These are phyloP conservation scores for Exidia glandulosa DNA, from an alignment of 768 basidiomycete species.

Conservation along the genomic window DNA sequence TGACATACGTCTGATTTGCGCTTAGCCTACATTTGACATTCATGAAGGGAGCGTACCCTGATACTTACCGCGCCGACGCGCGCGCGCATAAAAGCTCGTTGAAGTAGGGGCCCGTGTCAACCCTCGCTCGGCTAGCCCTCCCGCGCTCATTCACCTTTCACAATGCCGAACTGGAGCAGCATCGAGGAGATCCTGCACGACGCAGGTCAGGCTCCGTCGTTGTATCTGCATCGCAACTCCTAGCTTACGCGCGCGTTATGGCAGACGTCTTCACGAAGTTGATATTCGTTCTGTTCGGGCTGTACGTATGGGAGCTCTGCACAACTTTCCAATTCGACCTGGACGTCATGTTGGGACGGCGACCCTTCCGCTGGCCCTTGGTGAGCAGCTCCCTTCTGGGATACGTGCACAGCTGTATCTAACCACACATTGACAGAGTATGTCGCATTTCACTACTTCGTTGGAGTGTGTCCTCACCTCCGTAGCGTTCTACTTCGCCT, in stretches of 20 bases:
- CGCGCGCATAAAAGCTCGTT: no score
- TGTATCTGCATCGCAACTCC: neutral
- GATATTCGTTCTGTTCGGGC: conserved; percentile 51
- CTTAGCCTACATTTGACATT: no score
- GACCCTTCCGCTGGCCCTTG: conserved; percentile 58
- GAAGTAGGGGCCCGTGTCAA: no score
- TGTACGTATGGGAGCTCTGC: conserved; percentile 59
- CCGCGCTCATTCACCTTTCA: neutral
- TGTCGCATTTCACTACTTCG: neutral
- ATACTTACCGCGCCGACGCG: no score
- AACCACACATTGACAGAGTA: neutral
- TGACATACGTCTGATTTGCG: no score
- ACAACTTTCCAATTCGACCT: conserved; percentile 56
- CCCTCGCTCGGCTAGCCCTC: no score
- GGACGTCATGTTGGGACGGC: conserved; percentile 46
- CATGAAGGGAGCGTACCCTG: no score
- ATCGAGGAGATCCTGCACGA: neutral
- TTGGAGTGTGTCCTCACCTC: neutral
- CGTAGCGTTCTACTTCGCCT: conserved; percentile 54
- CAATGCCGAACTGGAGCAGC: neutral
- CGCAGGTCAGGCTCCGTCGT: neutral
- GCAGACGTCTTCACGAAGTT: conserved; percentile 49
- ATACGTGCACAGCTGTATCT: neutral
- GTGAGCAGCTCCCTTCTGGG: conserved; percentile 27
- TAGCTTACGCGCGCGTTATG: neutral